Evolutionary conservation across 2,329 filamentous ascomycete genomes (phyloP).

Genomic region (Tolypocladium sp.): DNA sequence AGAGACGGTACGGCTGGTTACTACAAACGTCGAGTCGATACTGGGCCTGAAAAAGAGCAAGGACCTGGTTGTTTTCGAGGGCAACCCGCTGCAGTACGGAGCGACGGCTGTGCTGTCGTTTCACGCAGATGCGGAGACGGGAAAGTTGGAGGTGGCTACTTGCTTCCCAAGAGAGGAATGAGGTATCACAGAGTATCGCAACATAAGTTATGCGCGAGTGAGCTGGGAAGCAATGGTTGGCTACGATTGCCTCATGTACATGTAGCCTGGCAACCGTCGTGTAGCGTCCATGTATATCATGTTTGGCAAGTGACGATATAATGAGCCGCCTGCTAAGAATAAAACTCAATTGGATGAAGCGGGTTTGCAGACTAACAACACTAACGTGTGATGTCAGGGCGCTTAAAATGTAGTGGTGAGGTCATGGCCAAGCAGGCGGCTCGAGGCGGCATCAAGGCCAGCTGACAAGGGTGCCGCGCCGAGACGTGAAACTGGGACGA

Average conservation of each 20-base stretch:
- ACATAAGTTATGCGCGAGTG: neutral
- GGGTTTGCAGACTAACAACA: neutral
- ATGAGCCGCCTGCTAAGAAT: too few species aligned
- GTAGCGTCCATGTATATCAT: neutral
- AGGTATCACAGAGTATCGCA: neutral
- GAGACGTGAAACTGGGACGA: too few species aligned
- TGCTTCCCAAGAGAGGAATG: constrained; percentile 10
- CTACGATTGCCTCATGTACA: neutral
- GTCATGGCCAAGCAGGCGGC: neutral
- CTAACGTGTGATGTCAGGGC: neutral
- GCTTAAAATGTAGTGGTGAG: neutral
- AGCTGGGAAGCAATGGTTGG: neutral
- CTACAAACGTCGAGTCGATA: constrained; percentile 30
- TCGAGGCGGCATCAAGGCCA: too few species aligned
- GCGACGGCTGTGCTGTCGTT: constrained; percentile 28
- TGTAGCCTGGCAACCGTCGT: neutral
- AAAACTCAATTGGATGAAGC: neutral
- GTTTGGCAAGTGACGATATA: neutral
- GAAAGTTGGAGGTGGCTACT: constrained; percentile 17
- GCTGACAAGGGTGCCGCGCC: too few species aligned
- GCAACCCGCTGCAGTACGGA: constrained; percentile 28
- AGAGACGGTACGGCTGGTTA: constrained; percentile 24
- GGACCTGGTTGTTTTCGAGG: constrained; percentile 34
- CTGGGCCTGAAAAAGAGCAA: constrained; percentile 22
- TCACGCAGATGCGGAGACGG: constrained; percentile 15